These are phyloP conservation scores for Alopecurus myosuroides DNA, from an alignment of 176 grass and related monocot species.

Conservation along the genomic window DNA sequence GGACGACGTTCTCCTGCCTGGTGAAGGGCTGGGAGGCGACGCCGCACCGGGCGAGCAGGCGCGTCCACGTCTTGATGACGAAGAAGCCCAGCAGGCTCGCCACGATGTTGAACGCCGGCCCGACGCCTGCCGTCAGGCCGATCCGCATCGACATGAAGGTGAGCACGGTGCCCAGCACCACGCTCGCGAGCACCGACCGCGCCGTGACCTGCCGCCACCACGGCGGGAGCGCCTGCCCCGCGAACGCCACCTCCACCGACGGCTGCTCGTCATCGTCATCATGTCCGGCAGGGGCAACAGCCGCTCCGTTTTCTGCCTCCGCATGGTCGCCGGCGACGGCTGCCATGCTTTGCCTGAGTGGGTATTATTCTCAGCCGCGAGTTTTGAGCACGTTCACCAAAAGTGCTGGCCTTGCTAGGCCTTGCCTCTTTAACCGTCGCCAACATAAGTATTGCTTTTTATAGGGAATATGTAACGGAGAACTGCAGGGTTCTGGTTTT, in stretches of 20 bases:
- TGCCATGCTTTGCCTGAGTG: neutral
- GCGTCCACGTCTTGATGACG: slow-evolving; percentile 29
- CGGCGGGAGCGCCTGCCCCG: neutral
- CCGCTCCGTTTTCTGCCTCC: neutral
- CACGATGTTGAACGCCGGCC: slow-evolving; percentile 48
- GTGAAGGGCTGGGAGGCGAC: slow-evolving; percentile 27
- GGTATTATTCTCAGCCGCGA: neutral
- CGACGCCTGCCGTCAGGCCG: slow-evolving; percentile 29
- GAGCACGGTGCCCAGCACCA: slow-evolving; percentile 24
- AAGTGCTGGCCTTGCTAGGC: slow-evolving; percentile 5
- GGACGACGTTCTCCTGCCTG: slow-evolving; percentile 38
- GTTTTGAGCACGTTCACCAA: neutral
- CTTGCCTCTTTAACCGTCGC: neutral
- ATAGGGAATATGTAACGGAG: neutral
- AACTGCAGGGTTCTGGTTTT: neutral
- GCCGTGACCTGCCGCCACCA: slow-evolving; percentile 51
- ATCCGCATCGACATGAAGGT: slow-evolving; percentile 55
- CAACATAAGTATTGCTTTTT: slow-evolving; percentile 19
- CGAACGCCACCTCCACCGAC: slow-evolving; percentile 41
- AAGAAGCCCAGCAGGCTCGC: slow-evolving; percentile 47
- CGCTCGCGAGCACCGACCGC: slow-evolving; percentile 22
- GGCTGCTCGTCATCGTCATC: neutral
- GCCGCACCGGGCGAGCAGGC: slow-evolving; percentile 20
- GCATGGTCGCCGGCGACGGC: neutral
- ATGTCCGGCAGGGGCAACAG: neutral